Evolutionary conservation across 1,284 basidiomycete genomes (phyloP).

Genomic region (Leccinum solheimii): DNA sequence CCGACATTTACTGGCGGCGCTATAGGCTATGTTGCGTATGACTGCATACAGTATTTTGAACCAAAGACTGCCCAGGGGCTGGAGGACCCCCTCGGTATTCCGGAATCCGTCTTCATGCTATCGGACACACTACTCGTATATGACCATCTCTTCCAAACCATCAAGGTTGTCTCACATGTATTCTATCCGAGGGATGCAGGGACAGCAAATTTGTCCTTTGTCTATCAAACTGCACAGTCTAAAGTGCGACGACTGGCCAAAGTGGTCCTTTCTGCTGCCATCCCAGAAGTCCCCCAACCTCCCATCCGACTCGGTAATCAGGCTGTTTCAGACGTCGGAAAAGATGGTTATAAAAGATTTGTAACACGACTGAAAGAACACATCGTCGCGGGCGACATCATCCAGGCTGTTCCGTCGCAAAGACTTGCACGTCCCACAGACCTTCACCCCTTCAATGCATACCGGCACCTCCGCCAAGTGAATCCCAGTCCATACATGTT

Average conservation of each 20-base stretch:
- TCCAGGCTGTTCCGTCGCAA: slow-evolving; percentile 98
- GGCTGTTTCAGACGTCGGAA: slow-evolving; percentile 89
- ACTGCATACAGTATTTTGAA: slow-evolving; percentile 96
- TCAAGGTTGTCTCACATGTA: slow-evolving; percentile 96
- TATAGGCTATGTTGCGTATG: slow-evolving; percentile 97
- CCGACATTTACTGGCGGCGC: slow-evolving; percentile 97
- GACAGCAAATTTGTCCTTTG: slow-evolving; percentile 65
- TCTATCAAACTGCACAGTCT: slow-evolving; percentile 79
- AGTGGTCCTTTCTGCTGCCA: slow-evolving; percentile 56
- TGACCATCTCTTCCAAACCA: slow-evolving; percentile 93
- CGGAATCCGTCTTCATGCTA: slow-evolving; percentile 97
- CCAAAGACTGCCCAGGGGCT: slow-evolving; percentile 81
- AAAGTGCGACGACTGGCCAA: slow-evolving; percentile 79
- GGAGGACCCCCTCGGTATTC: slow-evolving; percentile 79
- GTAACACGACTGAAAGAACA: slow-evolving; percentile 93
- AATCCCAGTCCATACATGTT: slow-evolving; percentile 99
- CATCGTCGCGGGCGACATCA: slow-evolving; percentile 96
- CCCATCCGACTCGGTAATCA: slow-evolving; percentile 72
- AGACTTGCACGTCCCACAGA: slow-evolving; percentile 82
- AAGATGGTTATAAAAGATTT: slow-evolving; percentile 89
- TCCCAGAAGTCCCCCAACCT: slow-evolving; percentile 66
- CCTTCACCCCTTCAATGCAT: slow-evolving; percentile 97
- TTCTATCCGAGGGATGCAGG: slow-evolving; percentile 74
- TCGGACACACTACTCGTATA: slow-evolving; percentile 94
- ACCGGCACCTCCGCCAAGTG: slow-evolving; percentile 88